phyloP scores from a whole-genome alignment of 2,329 filamentous ascomycete species.

The Aspergillus caelatus region DNA sequence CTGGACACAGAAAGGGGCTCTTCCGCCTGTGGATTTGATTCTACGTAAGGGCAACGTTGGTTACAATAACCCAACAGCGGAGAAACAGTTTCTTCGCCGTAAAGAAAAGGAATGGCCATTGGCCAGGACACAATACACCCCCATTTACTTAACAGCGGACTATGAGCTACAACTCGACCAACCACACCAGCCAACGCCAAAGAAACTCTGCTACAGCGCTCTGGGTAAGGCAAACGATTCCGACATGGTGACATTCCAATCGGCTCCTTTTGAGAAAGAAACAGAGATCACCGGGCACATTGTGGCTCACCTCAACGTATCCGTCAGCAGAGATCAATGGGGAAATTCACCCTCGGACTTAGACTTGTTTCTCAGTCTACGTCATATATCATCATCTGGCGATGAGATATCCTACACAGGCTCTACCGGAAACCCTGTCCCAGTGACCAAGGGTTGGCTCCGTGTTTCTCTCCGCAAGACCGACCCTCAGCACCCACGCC shows the following conservation, averaged over 20 bases:
- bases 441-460: conserved; percentile 57
- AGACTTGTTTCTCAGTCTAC: conserved; percentile 57
- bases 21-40: conserved; percentile 60
- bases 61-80: conserved; percentile 60
- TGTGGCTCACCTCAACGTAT: conserved; percentile 64
- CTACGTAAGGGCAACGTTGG: conserved; percentile 67
- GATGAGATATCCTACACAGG: conserved; percentile 57
- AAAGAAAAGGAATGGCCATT: conserved; percentile 67
- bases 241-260: too few relatives aligned
- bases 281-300: conserved; percentile 69
- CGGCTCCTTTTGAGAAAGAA: background rate
- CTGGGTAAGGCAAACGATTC: too few relatives aligned
- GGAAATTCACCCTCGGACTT: conserved; percentile 48
- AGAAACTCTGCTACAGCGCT: too few relatives aligned
- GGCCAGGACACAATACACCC: conserved; percentile 60
- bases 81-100: conserved; percentile 57
- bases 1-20: conserved; percentile 47
- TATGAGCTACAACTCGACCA: too few relatives aligned
- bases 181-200: too few relatives aligned
- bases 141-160: background rate
- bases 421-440: conserved; percentile 55
- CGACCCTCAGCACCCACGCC: conserved; percentile 44
- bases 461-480: conserved; percentile 52
- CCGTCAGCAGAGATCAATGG: conserved; percentile 39
- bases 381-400: conserved; percentile 49